Conservation (phyloP, 1,284 basidiomycete species). For the Microbotryomycetes sp. region DNA sequence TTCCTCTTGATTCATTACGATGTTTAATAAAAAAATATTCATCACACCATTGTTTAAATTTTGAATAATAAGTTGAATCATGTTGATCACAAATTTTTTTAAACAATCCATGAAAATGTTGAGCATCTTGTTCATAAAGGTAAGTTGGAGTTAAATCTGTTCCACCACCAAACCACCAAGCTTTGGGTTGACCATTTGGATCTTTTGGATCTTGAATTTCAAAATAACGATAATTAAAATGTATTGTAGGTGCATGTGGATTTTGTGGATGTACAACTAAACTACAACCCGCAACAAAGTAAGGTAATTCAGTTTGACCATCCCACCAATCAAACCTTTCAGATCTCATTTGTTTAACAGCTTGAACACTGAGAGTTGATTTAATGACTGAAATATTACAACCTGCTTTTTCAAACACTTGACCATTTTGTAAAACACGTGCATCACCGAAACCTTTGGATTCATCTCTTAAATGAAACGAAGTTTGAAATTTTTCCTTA, state of each 20-base stretch:
- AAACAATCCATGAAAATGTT: conserved; percentile 77
- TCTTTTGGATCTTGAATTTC: conserved; percentile 49
- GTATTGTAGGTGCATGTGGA: conserved; percentile 59
- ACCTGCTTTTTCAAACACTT: conserved; percentile 87
- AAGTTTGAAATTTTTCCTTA: conserved; percentile 31
- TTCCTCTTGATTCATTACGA: conserved; percentile 76
- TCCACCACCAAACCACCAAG: conserved; percentile 99
- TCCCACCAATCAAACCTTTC: conserved; percentile 67
- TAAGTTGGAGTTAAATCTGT: conserved; percentile 92
- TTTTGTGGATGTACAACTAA: conserved; percentile 91
- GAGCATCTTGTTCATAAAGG: conserved; percentile 77
- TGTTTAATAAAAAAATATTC: conserved; percentile 95
- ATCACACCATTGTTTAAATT: conserved; percentile 95
- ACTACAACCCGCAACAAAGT: conserved; percentile 87
- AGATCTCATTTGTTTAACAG: conserved; percentile 88
- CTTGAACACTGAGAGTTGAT: conserved; percentile 76
- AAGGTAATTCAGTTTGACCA: conserved; percentile 61
- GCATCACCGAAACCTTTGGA: conserved; percentile 68
- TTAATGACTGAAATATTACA: conserved; percentile 93
- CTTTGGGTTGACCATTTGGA: conserved; percentile 44
- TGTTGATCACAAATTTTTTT: conserved; percentile 71
- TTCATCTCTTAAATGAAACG: conserved; percentile 71
- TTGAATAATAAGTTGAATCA: conserved; percentile 62
- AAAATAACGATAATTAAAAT: conserved; percentile 97
- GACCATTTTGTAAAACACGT: conserved; percentile 71